Conservation (phyloP, 2,329 filamentous ascomycete species). For the Aspergillus terreus region DNA sequence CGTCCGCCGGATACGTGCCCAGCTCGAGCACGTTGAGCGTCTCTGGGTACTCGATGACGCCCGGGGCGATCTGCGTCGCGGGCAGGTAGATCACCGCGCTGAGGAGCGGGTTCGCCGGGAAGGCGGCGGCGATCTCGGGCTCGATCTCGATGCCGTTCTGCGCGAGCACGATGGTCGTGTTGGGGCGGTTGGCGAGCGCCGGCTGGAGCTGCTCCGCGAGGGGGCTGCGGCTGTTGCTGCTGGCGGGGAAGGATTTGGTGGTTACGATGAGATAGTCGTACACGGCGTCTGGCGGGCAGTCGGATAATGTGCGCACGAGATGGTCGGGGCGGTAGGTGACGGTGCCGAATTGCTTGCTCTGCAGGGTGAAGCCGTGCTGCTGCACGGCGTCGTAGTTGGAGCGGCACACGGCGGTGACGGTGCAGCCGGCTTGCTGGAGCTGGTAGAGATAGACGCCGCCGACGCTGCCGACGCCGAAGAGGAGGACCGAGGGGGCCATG, state of each 20-base stretch:
- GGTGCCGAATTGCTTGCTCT: conserved; percentile 22
- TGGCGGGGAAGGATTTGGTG: conserved; percentile 44
- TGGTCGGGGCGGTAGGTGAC: conserved; percentile 19
- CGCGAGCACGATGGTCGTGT: conserved; percentile 56
- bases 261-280: conserved; percentile 50
- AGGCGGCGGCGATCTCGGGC: conserved; percentile 48
- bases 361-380: conserved; percentile 24
- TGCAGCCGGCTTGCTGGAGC: conserved; percentile 22
- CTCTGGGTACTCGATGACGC: conserved; percentile 45
- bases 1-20: conserved; percentile 45
- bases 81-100: conserved; percentile 56
- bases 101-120: conserved; percentile 52
- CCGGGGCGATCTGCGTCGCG: conserved; percentile 48
- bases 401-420: conserved; percentile 29
- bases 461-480: conserved; percentile 32
- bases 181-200: conserved; percentile 30
- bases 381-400: conserved; percentile 28
- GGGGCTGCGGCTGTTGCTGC: conserved; percentile 18
- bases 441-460: conserved; percentile 28
- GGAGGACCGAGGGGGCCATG: conserved; percentile 14
- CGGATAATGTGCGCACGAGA: conserved; percentile 16
- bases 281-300: conserved; percentile 17
- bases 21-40: conserved; percentile 47
- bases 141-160: conserved; percentile 63
- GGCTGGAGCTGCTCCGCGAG: conserved; percentile 35